phyloP scores from a whole-genome alignment of 1,139 yeast genomes.

The Nakaseomyces nivariensis region DNA sequence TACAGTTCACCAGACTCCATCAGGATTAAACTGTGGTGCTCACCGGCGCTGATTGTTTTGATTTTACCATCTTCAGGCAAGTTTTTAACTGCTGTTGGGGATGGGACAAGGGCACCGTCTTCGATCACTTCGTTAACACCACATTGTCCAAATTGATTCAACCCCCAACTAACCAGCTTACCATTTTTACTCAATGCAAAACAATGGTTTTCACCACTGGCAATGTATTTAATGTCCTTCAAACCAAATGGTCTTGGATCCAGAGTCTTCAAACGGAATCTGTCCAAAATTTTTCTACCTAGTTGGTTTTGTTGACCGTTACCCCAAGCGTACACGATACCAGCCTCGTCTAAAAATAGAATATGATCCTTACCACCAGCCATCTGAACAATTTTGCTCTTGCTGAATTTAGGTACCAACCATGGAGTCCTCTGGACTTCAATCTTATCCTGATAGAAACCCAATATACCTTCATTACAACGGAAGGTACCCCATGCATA shows the following conservation, averaged over 20 bases:
- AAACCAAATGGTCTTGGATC: conserved; percentile 67
- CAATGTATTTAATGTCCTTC: conserved; percentile 65
- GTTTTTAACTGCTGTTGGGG: conserved; percentile 60
- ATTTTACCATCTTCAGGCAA: conserved; percentile 49
- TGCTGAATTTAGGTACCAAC: conserved; percentile 38
- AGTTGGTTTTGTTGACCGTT: conserved; percentile 88
- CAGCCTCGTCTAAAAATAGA: conserved; percentile 71
- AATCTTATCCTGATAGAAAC: conserved; percentile 56
- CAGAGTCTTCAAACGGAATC: conserved; percentile 59
- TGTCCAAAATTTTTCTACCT: conserved; percentile 73
- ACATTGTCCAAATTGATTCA: conserved; percentile 94
- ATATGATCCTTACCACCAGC: conserved; percentile 93
- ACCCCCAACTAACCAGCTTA: conserved; percentile 80
- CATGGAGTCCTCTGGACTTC: conserved; percentile 58
- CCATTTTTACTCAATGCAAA: conserved; percentile 77
- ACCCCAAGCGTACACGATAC: conserved; percentile 94
- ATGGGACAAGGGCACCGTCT: conserved; percentile 73
- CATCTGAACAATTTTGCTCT: conserved; percentile 68
- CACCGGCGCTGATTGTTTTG: conserved; percentile 72
- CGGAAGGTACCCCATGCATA: conserved; percentile 98
- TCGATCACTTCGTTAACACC: conserved; percentile 61
- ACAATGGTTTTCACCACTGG: conserved; percentile 93
- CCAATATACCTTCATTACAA: conserved; percentile 83
- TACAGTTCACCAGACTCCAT: conserved; percentile 62
- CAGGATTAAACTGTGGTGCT: conserved; percentile 81